phyloP scores from a whole-genome alignment of 371 early-diverging fungal species.

The Mortierella sp. region DNA sequence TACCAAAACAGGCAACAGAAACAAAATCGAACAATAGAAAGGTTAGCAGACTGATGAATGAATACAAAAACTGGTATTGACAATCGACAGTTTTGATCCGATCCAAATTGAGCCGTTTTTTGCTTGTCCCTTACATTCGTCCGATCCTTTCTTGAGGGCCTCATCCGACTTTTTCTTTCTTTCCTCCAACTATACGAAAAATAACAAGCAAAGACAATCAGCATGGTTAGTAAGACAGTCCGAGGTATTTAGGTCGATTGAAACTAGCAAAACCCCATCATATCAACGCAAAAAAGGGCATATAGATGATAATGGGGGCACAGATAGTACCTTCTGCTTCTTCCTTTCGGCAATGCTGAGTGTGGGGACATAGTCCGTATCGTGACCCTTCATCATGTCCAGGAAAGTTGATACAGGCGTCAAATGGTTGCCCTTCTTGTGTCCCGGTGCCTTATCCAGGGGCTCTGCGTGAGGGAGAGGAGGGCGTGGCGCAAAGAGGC shows the following conservation, averaged over 20 bases:
- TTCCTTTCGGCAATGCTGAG: constrained; percentile 78
- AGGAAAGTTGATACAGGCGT: constrained; percentile 78
- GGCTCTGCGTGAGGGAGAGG: constrained; percentile 81
- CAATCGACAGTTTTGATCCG: no score
- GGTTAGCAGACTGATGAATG: not conserved
- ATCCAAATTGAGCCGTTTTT: no score
- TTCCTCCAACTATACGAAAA: constrained; percentile 61
- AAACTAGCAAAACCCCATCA: not conserved
- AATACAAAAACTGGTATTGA: not conserved
- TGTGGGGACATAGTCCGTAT: constrained; percentile 81
- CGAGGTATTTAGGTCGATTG: not conserved
- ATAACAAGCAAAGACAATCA: not conserved
- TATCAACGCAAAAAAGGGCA: not conserved
- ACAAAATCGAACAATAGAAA: not conserved
- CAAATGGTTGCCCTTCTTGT: constrained; percentile 72
- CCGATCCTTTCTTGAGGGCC: constrained; percentile 66
- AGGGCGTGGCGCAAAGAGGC: constrained; percentile 95
- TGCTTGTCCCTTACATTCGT: constrained; percentile 62
- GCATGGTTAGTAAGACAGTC: not conserved
- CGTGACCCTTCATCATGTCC: constrained; percentile 71
- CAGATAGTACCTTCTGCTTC: constrained; percentile 71
- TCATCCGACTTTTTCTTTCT: constrained; percentile 71
- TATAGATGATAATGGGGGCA: not conserved
- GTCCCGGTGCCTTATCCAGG: constrained; percentile 79
- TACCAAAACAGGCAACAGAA: constrained; percentile 10